A percentile compares a stretch with the other conserved stretches of the same genome.
phyloP scores from a whole-genome alignment of 2,329 filamentous ascomycete genomes.

The Colletotrichum caudatum region DNA sequence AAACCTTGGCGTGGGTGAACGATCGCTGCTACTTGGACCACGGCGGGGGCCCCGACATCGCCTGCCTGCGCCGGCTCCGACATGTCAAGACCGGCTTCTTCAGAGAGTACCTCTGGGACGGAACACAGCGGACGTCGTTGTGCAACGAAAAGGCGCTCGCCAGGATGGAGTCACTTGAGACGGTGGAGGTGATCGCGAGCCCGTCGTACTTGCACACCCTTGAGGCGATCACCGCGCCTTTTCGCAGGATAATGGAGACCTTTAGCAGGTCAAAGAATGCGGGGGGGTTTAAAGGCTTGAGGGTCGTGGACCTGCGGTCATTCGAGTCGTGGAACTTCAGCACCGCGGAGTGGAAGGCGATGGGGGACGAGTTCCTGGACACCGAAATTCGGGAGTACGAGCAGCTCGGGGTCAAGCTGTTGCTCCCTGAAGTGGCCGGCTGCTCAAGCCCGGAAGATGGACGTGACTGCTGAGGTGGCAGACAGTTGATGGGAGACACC shows the following conservation, averaged over 20 bases:
- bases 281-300: neutral
- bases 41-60: neutral
- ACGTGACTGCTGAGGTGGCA: too few relatives aligned
- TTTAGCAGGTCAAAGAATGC: neutral
- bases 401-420: neutral
- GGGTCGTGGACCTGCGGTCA: neutral
- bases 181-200: neutral
- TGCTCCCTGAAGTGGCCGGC: neutral
- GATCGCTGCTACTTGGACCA: accelerated
- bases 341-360: accelerated
- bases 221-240: too few relatives aligned
- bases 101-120: too few relatives aligned
- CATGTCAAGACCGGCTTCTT: neutral
- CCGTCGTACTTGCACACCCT: too few relatives aligned
- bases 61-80: neutral
- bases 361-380: neutral
- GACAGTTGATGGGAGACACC: too few relatives aligned
- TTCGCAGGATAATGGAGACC: neutral
- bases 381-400: too few relatives aligned
- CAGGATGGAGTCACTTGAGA: neutral
- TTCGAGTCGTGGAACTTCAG: neutral
- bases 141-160: neutral
- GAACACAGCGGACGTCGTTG: too few relatives aligned
- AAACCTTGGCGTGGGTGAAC: neutral
- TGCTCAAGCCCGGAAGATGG: too few relatives aligned